A percentile compares a stretch with the other conserved stretches of the same genome.
phyloP scores from a whole-genome alignment of 2,329 filamentous ascomycete genomes.

The Alternaria triticimaculans region DNA sequence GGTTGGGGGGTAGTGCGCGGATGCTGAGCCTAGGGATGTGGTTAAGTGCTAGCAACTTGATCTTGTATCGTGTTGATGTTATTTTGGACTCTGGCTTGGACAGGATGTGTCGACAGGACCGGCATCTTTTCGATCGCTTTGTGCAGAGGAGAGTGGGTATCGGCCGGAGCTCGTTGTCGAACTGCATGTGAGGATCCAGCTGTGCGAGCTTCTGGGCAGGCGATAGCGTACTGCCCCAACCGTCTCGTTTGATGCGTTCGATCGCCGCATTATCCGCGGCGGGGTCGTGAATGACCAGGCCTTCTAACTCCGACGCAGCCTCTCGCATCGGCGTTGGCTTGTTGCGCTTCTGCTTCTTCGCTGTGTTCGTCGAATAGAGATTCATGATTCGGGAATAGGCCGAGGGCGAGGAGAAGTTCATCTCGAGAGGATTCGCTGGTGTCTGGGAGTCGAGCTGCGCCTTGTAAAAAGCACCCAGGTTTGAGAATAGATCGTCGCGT shows the following conservation, averaged over 20 bases:
- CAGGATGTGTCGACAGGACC: constrained; percentile 91
- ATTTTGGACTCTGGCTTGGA: constrained; percentile 93
- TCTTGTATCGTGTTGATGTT: constrained; percentile 86
- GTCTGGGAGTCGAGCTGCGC: constrained; percentile 68
- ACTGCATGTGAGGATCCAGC: constrained; percentile 61
- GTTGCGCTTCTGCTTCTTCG: constrained; percentile 65
- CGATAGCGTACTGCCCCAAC: constrained; percentile 69
- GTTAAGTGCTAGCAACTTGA: constrained; percentile 81
- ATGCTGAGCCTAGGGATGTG: constrained; percentile 86
- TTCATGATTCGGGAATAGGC: constrained; percentile 90
- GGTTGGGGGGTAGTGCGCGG: constrained; percentile 63
- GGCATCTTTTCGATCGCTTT: constrained; percentile 92
- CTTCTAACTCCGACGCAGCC: constrained; percentile 73
- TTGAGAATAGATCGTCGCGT: constrained; percentile 73
- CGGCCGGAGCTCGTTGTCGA: constrained; percentile 78
- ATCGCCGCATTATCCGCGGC: constrained; percentile 67
- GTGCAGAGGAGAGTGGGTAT: constrained; percentile 84
- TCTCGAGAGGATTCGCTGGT: constrained; percentile 60
- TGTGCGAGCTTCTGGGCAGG: constrained; percentile 60
- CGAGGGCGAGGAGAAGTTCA: constrained; percentile 74
- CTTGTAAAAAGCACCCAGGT: constrained; percentile 81
- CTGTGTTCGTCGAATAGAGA: constrained; percentile 69
- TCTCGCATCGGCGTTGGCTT: constrained; percentile 81
- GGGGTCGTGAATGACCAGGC: constrained; percentile 68
- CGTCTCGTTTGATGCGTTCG: constrained; percentile 61